A percentile compares a stretch with the other conserved stretches of the same genome.
Conservation (phyloP, 2,329 filamentous ascomycete species). For the Penicillium griseofulvum region DNA sequence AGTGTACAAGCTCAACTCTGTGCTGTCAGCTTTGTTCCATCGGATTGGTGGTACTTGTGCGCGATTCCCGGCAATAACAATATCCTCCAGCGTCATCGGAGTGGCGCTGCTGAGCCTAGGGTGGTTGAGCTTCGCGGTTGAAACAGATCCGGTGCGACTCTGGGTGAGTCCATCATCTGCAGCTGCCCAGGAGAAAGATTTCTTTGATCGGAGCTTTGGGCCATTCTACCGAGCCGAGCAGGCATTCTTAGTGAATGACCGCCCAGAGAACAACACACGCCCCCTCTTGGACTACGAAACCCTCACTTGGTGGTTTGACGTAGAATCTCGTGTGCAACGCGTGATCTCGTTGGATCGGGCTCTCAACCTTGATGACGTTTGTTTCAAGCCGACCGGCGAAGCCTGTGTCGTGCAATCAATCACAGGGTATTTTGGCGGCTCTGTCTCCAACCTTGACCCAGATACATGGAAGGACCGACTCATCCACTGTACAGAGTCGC, state of each 20-base stretch:
- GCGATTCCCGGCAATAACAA: constrained; percentile 79
- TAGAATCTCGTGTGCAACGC: constrained; percentile 73
- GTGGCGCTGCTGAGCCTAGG: constrained; percentile 79
- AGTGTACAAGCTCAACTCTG: constrained; percentile 79
- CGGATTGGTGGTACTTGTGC: constrained; percentile 77
- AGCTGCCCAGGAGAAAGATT: constrained; percentile 87
- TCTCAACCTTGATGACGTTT: constrained; percentile 75
- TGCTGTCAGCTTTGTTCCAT: constrained; percentile 77
- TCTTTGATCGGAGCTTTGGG: constrained; percentile 90
- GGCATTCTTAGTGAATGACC: constrained; percentile 90
- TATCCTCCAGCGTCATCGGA: constrained; percentile 69
- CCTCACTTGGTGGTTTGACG: constrained; percentile 87
- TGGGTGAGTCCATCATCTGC: constrained; percentile 96
- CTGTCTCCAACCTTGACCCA: constrained; percentile 60
- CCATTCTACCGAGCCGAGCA: constrained; percentile 95
- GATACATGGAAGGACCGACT: constrained; percentile 71
- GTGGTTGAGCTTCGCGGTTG: constrained; percentile 84
- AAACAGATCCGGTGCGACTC: constrained; percentile 82
- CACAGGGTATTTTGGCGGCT: constrained; percentile 79
- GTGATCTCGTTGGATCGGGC: constrained; percentile 69
- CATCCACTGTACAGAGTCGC: constrained; percentile 70
- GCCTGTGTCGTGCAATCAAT: constrained; percentile 91
- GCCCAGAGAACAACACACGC: constrained; percentile 58
- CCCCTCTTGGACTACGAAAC: constrained; percentile 88
- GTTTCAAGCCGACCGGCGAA: constrained; percentile 86